Base-by-base conservation (phyloP, 352 stramenopile genomes). In the Phytophthora syringae region DNA sequence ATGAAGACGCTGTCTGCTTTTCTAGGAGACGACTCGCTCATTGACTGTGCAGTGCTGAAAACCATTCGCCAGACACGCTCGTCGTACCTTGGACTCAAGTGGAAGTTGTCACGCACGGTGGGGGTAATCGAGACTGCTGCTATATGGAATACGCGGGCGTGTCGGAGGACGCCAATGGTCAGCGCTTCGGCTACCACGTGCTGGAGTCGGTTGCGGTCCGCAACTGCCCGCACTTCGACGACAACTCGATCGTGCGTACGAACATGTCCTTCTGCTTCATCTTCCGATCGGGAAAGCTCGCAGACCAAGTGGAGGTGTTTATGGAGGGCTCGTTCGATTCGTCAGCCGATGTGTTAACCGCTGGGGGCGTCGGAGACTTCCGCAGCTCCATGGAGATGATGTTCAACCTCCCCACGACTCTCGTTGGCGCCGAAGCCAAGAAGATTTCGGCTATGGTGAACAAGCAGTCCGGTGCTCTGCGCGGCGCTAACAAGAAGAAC, bases 191-290 rank as follows among this genome's bases (percentile, higher is more conserved):
- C 34, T 92, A 84, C 53, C 78, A 79, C 12, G 79, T 90, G 2
- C 55, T 92, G 32, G 84, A 92, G 63, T 89, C 79, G 0, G 81
- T 92, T 21, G 59, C 67, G 7, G 74, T 90, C 28, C 67, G 67
- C 42, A 88, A 82, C 43, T 92, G 83, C 43, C 80, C 83, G 28
- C 54, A 80, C 9, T 92, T 92, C 25, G 79, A 80, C 18, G 83
- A 92, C 66, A 92, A 92, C 60, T 90, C 83, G 42, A 90, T 92
- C 67, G 77, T 88, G 16, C 83, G 83, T 24, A 82, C 79, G 5
- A 76, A 89, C 50, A 67, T 90, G 57, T 90, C 80, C 21, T 90
- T 89, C 52, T 88, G 80, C 58, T 92, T 82, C 67, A 82, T 92
- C 64, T 89, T 90, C 60, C 74, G 79, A n/a, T 70, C 82, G 18